Percentiles rank a stretch among this genome's conserved stretches.
These are phyloP conservation scores for Colletotrichum sp. DNA, from an alignment of 2,329 filamentous ascomycete genomes.

Conservation along the genomic window DNA sequence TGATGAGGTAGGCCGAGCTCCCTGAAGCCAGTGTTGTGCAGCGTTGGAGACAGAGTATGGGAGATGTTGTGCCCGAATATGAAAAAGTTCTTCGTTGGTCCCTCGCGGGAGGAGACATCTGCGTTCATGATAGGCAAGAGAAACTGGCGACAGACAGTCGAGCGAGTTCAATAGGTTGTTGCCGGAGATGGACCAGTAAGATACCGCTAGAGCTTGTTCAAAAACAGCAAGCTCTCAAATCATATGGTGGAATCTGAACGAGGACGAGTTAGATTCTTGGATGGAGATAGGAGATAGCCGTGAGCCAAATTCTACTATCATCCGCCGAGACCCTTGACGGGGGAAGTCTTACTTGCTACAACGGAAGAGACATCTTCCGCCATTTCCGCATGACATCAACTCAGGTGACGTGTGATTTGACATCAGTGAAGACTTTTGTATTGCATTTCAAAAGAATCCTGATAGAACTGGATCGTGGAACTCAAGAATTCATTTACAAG, in stretches of 20 bases:
- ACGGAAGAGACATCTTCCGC: background rate
- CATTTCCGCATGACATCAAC: slow-evolving; percentile 16
- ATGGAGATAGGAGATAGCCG: background rate
- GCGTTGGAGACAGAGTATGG: background rate
- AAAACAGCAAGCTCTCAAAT: background rate
- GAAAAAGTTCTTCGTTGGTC: background rate
- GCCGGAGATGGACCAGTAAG: background rate
- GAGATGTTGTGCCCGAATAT: slow-evolving; percentile 5
- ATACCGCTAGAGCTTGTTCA: background rate
- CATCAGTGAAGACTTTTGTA: background rate
- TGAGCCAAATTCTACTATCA: background rate
- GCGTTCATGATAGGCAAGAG: background rate
- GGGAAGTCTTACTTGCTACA: background rate
- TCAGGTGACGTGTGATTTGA: background rate
- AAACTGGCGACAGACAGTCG: too few relatives aligned
- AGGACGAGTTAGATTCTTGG: background rate
- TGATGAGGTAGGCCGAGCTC: background rate
- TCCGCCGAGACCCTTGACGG: background rate
- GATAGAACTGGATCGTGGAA: background rate
- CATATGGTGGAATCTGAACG: background rate
- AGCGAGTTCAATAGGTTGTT: background rate
- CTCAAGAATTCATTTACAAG: background rate
- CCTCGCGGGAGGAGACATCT: background rate
- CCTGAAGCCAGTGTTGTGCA: background rate
- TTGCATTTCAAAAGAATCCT: background rate